Evolutionary conservation across 208 protist species (phyloP), one percentile per base, ranked within the genome.

Genomic region (Strigomonas oncopelti): DNA sequence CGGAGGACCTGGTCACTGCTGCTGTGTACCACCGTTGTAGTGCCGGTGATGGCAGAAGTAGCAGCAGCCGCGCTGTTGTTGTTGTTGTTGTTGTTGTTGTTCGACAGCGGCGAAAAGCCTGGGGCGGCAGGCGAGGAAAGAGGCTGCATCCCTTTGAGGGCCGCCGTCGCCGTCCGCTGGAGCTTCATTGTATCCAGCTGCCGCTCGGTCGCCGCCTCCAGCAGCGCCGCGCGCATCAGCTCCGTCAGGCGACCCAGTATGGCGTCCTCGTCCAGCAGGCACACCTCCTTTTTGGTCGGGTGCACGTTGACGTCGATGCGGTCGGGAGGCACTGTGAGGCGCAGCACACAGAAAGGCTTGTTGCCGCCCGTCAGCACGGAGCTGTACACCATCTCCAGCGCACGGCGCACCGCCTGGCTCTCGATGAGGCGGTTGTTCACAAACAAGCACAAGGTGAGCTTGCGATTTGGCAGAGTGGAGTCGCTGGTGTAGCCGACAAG

Each of bases 271-370:
- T 96, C 83, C 5, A 96, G 77, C 18, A 97, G 64, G 24, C 68
- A 78, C 8, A 97, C 92, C 73, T 98, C 94, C 58, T 95, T 84
- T 81, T 99, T 99, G 16, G 98, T 99, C 5, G 98, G 98, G 69
- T 99, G 98, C 57, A 99, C 94, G 76, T 99, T 99, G n/a, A 99
- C 98, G 81, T 99, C 98, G 0, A 99, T 72, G 22, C 91, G 82
- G 32, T 96, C 78, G 0, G 94, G 81, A 8, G 88, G 85, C 1
- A 99, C 74, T 0, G 72, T 83, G 42, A 99, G 71, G 22, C 85
- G 87, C 14, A 99, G 67, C 52, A 98, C 99, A 0, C 96, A 88
- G 74, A 98, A 99, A 7, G 97, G 95, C 38, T 96, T 86, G 27
- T 88, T 82, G 25, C 93, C 80, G 32, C 81, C 80, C 0, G 95